These are phyloP conservation scores for Turritis glabra DNA, from an alignment of 345 rosid species.

Conservation along the genomic window DNA sequence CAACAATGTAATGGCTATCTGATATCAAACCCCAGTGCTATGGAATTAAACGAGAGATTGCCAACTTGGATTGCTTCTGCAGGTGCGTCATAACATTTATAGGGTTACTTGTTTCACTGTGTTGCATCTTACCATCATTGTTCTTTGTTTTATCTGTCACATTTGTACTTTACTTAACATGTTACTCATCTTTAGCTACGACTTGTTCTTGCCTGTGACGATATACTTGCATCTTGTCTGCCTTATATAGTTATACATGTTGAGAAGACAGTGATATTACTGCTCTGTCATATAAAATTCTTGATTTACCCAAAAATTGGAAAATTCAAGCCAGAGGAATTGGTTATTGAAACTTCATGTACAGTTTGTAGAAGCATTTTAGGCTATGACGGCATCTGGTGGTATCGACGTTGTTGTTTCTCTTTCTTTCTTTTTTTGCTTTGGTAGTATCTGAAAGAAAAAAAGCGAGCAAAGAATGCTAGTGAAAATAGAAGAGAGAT, in stretches of 20 bases:
- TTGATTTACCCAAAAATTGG: background rate
- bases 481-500: constrained; percentile 5
- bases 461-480: background rate
- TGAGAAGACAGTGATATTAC: background rate
- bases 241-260: background rate
- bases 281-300: background rate
- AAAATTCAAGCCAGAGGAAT: background rate
- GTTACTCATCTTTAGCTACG: background rate
- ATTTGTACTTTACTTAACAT: background rate
- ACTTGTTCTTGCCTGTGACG: background rate
- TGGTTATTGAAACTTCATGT: constrained; percentile 1
- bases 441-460: background rate
- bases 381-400: background rate
- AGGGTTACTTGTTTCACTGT: constrained; percentile 12
- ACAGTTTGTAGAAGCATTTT: background rate
- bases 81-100: constrained; percentile 38
- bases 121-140: constrained; percentile 1
- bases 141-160: background rate
- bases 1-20: constrained; percentile 37
- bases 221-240: background rate
- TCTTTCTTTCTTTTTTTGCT: background rate
- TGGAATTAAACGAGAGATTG: constrained; percentile 31
- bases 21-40: constrained; percentile 28
- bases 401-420: background rate
- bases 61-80: constrained; percentile 38